A percentile compares a stretch with the other conserved stretches of the same genome.
phyloP scores from a whole-genome alignment of 2,329 filamentous ascomycete genomes.

The Ophiostoma australiae region DNA sequence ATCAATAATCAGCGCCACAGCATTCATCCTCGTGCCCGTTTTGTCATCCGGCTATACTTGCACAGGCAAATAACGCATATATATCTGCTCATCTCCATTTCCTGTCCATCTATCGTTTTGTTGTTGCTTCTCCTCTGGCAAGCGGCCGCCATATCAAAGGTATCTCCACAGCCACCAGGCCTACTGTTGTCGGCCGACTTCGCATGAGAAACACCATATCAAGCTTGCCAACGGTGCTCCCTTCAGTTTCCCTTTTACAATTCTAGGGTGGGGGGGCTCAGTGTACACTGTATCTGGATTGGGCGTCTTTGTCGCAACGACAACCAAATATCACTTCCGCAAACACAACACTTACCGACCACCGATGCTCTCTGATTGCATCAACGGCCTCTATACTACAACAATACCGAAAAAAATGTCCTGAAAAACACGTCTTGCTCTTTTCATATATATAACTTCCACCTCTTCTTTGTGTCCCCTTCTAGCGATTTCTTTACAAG shows the following conservation, averaged over 20 bases:
- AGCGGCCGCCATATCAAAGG: background rate
- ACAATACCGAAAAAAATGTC: background rate
- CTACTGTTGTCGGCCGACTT: background rate
- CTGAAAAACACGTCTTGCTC: background rate
- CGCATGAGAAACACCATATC: background rate
- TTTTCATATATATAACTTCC: background rate
- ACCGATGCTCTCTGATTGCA: background rate
- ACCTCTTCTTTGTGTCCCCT: background rate
- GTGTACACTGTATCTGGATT: background rate
- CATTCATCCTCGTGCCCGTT: background rate
- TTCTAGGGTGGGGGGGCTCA: background rate
- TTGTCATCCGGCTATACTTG: background rate
- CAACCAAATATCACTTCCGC: background rate
- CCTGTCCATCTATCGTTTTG: background rate
- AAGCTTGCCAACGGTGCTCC: background rate
- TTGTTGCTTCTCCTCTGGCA: background rate
- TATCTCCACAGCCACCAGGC: background rate
- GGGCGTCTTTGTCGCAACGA: background rate
- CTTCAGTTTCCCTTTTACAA: background rate
- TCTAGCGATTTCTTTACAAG: background rate
- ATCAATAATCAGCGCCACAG: background rate
- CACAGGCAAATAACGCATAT: background rate
- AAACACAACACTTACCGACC: background rate
- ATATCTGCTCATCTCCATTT: background rate
- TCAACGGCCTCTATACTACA: background rate